Evolutionary conservation across 2,329 filamentous ascomycete genomes (phyloP), one percentile per base, ranked within the genome.

Genomic region (Neophaeococcomyces mojaviensis): DNA sequence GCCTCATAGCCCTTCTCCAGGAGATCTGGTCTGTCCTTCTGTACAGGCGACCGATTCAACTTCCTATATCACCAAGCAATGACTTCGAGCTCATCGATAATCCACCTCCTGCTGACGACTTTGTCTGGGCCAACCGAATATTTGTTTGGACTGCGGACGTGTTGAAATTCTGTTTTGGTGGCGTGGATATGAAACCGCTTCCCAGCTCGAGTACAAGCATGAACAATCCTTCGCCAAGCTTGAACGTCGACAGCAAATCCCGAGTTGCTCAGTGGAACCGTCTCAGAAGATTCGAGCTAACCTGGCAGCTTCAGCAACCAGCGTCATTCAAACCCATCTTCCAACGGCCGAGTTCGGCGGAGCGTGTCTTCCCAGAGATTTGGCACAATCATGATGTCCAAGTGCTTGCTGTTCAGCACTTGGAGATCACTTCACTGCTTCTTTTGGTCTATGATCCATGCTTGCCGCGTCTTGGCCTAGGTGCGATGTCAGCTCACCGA

Each of bases 71-170:
- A 41, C 59, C 62, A 18, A 58, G 60, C 2, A 58, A 61, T 2
- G 58, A 55, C 28, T 62, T 62, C 8, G 35, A 38, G 35, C 35
- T 38, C 4, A 16, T 20, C n/a, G 22, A 18, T 16, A 19, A 38
- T 20, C 15, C 35, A 3, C 61, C 64, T 7, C 61, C 59, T 2
- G 60, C 64, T 4, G 55, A 58, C 3, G 56, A 61, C 18, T 52
- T 52, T 15, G 54, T 64, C 15, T 67, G 62, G 63, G 58, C 77
- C 2, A 80, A 81, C 57, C 69, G 77, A n/a, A 73, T 78, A 8
- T 70, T 82, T 0, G 69, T 80, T 2, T 74, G 79, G 54, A 78
- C 78, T 43, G 77, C 77, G n/a, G 77, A 81, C 50, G 75, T 81
- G 1, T 62, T 82, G 9, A 76, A 80, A 49, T 80, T 74, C 55